Base-by-base conservation (phyloP, 192 early-diverging fungal species). In the Coemansia sp. region DNA sequence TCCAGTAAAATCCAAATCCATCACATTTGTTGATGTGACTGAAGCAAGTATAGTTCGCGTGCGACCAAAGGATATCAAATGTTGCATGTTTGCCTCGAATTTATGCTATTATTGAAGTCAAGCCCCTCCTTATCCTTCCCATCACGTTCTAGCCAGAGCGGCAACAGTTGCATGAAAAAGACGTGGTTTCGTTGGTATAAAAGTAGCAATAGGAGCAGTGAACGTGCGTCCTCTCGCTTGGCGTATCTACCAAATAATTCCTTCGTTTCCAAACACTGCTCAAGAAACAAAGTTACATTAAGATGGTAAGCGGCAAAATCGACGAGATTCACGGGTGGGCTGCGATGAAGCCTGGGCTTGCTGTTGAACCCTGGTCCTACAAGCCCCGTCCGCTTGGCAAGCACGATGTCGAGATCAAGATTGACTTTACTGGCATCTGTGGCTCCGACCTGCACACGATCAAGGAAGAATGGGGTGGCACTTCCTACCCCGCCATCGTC, bases 361-460 rank as follows among this genome's bases (percentile, higher is more conserved):
- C 69, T 15, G 65, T 83, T 36, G 68, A 77, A 74, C 69, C 72
- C 41, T 85, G 74, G 62, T 59, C 69, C 14, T 88, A 88, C 67
- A 81, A 66, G 45, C 87, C 87, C 8, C 85, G 85, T 19, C 84
- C 85, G 6, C 61, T 88, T 3, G 87, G 84, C 10, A 70, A 73
- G 11, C 65, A 86, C 66, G 87, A 88, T 66, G 81, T 92, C 43
- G 87, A 89, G 63, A 89, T 94, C 58, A 76, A 89, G 69, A 88
- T 92, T 71, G 69, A 82, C n/a, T 85, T 88, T 70, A 89, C 86
- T 64, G 90, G 90, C 43, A 87, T 92, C 59, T 93, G 92, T 60
- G 88, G 87, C 45, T 86, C 89, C 2, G 93, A 94, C 73, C 66
- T 92, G 52, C 91, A 94, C 79, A 87, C 81, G 49, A 46, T 85